Base-by-base conservation (phyloP, 257 asterid genomes). In the Solanum rostratum region DNA sequence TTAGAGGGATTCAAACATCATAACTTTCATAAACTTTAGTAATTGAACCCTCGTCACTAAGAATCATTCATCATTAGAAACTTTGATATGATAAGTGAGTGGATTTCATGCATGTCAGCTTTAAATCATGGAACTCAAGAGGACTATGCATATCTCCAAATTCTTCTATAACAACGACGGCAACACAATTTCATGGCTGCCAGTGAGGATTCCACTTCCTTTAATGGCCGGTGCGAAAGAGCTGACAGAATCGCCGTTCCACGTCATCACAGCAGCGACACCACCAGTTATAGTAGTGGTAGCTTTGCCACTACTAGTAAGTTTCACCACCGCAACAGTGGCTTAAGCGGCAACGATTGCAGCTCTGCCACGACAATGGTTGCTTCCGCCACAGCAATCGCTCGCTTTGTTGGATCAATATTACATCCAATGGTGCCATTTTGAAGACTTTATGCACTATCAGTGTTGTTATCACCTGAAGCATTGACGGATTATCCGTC, bases 321-420 rank as follows among this genome's bases (percentile, higher is more conserved):
- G 92, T 87, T 90, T 89, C 80, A 93, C 97, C 0, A 93, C 97
- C 24, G 88, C 94, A 7, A 92, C 96, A 6, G 93, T 97, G 0
- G 98, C 97, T 14, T 91, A 92, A 33, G 95, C 96, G 1, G 97
- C 93, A 37, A 97, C 94, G 20, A 93, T 94, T 7, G 98, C 95
- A 20, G 97, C 98, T 91, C 97, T 1, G 94, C 97, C 15, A 91
- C 98, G 0, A 91, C 92, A 1, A 93, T 97, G 13, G 94, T 91
- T 78, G 98, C 97, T 14, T 91, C 90, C 18, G 97, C 96, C 63
- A 92, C 93, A 3, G 93, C 94, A 45, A 91, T 85, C n/a, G 97
- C 96, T 86, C 92, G 95, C 76, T 84, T 91, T 85, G 86, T 83
- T 81, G 95, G 89, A 60, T 91, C 93, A 84, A 45, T 76, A 4